A percentile compares a stretch with the other conserved stretches of the same genome.
phyloP scores from a whole-genome alignment of 2,329 filamentous ascomycete species.

The Sporothrix sp. region DNA sequence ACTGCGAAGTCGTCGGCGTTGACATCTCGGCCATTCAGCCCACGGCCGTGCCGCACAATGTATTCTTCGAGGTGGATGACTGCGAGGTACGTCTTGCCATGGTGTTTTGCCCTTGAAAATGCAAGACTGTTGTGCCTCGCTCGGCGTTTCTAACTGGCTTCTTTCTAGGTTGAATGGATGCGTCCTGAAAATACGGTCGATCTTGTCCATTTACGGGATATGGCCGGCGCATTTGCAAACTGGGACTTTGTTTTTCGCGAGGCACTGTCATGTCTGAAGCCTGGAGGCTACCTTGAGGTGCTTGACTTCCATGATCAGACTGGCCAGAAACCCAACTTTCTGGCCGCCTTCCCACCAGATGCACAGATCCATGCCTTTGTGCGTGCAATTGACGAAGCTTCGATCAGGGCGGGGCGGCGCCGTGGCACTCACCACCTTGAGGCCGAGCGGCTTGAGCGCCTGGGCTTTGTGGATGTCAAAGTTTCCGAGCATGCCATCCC shows the following conservation, averaged over 20 bases:
- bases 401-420: slow-evolving; percentile 28
- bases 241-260: slow-evolving; percentile 47
- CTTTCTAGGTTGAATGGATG: slow-evolving; percentile 40
- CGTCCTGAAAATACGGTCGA: slow-evolving; percentile 43
- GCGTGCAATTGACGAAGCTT: slow-evolving; percentile 28
- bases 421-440: slow-evolving; percentile 17
- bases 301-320: slow-evolving; percentile 31
- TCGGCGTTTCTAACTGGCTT: neutral
- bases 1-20: slow-evolving; percentile 48
- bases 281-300: slow-evolving; percentile 44
- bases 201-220: slow-evolving; percentile 45
- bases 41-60: slow-evolving; percentile 46
- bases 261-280: slow-evolving; percentile 41
- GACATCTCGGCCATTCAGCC: slow-evolving; percentile 51
- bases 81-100: slow-evolving; percentile 31
- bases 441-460: slow-evolving; percentile 26
- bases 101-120: neutral
- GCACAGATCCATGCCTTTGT: slow-evolving; percentile 31
- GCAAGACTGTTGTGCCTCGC: neutral
- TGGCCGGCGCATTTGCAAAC: slow-evolving; percentile 47
- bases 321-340: slow-evolving; percentile 24
- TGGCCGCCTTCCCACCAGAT: slow-evolving; percentile 27
- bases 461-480: slow-evolving; percentile 37
- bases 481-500: slow-evolving; percentile 35
- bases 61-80: slow-evolving; percentile 51